Evolutionary conservation across 441 rosid genomes (phyloP).

Genomic region (Eruca vesicaria): DNA sequence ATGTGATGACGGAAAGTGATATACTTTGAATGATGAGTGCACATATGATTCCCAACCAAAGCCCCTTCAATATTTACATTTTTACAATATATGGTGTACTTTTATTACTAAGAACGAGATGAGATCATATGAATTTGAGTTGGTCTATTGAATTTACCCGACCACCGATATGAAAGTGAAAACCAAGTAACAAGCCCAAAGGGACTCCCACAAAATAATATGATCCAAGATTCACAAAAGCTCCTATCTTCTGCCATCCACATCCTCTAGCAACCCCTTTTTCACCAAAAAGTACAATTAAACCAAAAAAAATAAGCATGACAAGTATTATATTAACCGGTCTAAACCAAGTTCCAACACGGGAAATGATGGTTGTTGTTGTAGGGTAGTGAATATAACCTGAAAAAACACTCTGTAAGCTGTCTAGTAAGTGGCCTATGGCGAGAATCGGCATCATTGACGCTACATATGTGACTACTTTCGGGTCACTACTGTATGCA

Average conservation of each 20-base stretch:
- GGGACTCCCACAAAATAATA: slow-evolving; percentile 58
- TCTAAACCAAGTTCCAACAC: slow-evolving; percentile 1
- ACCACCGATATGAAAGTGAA: slow-evolving; percentile 36
- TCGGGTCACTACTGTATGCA: slow-evolving; percentile 50
- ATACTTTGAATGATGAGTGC: slow-evolving; percentile 24
- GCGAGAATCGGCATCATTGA: slow-evolving; percentile 51
- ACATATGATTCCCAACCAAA: slow-evolving; percentile 32
- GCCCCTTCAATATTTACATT: slow-evolving; percentile 15
- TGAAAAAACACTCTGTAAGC: slow-evolving; percentile 58
- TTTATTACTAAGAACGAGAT: no score
- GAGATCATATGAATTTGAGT: no score
- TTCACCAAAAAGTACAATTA: not conserved
- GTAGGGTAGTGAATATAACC: slow-evolving; percentile 30
- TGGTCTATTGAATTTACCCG: slow-evolving; percentile 6
- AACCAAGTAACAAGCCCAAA: slow-evolving; percentile 42
- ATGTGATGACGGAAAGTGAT: slow-evolving; percentile 19
- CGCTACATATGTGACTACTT: slow-evolving; percentile 51
- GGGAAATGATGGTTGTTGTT: not conserved
- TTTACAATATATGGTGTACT: not conserved
- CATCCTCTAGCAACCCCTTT: slow-evolving; percentile 68
- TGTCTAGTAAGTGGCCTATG: slow-evolving; percentile 49
- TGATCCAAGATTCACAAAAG: slow-evolving; percentile 52
- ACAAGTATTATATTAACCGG: not conserved
- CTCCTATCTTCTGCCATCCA: slow-evolving; percentile 64
- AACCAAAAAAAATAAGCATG: not conserved